These are phyloP conservation scores for Holtermannia corniformis DNA, from an alignment of 768 basidiomycete genomes.

Conservation along the genomic window DNA sequence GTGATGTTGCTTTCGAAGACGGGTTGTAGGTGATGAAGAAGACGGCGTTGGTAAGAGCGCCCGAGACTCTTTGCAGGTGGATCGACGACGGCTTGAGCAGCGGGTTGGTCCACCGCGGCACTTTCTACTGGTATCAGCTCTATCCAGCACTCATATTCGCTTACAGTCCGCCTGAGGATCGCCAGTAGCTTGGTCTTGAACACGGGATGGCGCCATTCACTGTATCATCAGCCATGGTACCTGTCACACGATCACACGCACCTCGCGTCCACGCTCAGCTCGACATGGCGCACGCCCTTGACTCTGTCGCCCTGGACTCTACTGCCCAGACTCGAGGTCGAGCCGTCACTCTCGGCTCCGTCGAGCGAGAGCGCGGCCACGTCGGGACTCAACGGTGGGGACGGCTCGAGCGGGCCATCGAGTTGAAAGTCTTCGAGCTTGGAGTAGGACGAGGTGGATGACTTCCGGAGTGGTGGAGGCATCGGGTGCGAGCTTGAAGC, in stretches of 20 bases:
- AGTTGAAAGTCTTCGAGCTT: slow-evolving; percentile 32
- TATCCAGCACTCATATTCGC: not conserved
- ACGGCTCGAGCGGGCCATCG: slow-evolving; percentile 8
- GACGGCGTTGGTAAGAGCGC: slow-evolving; percentile 88
- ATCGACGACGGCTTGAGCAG: slow-evolving; percentile 41
- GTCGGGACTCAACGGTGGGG: not conserved
- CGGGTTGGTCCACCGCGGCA: slow-evolving; percentile 38
- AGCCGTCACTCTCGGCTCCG: slow-evolving; percentile 9
- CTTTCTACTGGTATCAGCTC: slow-evolving; percentile 15
- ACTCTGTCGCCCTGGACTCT: slow-evolving; percentile 11
- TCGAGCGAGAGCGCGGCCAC: not conserved
- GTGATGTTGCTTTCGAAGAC: slow-evolving; percentile 24
- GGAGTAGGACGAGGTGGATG: slow-evolving; percentile 28
- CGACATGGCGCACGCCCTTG: slow-evolving; percentile 28
- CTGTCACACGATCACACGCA: slow-evolving; percentile 10
- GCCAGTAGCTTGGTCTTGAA: slow-evolving; percentile 38
- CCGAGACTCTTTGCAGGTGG: slow-evolving; percentile 70
- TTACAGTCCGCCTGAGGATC: slow-evolving; percentile 28
- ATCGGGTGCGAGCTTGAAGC: not conserved
- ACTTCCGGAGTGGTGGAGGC: slow-evolving; percentile 19
- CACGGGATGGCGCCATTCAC: slow-evolving; percentile 35
- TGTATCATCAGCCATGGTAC: too few species aligned
- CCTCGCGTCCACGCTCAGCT: slow-evolving; percentile 30
- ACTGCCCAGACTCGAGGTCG: slow-evolving; percentile 1
- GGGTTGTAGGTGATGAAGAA: slow-evolving; percentile 77